Conservation (phyloP, 2,329 filamentous ascomycete species). For the Didymella exigua region DNA sequence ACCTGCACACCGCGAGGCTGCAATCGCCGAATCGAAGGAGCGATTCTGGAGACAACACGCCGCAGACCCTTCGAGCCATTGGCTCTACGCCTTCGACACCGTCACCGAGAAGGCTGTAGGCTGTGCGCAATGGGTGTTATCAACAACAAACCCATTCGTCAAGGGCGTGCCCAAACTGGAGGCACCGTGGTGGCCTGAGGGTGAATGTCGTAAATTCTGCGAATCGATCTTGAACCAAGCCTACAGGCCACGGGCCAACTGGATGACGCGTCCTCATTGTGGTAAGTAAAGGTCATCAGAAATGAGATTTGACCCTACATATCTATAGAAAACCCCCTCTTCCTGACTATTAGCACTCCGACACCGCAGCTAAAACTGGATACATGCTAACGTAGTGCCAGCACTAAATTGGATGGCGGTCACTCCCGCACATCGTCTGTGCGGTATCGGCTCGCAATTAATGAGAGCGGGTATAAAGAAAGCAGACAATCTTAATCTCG, state of each 20-base stretch:
- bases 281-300: slow-evolving; percentile 31
- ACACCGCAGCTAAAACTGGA: slow-evolving; percentile 13
- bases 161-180: slow-evolving; percentile 31
- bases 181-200: slow-evolving; percentile 46
- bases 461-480: slow-evolving; percentile 43
- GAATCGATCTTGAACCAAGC: slow-evolving; percentile 43
- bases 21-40: slow-evolving; percentile 37
- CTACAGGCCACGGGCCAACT: slow-evolving; percentile 37
- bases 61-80: slow-evolving; percentile 36
- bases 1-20: slow-evolving; percentile 30
- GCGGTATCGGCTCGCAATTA: slow-evolving; percentile 45
- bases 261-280: slow-evolving; percentile 44
- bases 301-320: background rate
- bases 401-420: slow-evolving; percentile 47
- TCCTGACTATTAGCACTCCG: slow-evolving; percentile 3
- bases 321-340: background rate
- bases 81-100: slow-evolving; percentile 40
- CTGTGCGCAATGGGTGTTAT: slow-evolving; percentile 43
- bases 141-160: slow-evolving; percentile 37
- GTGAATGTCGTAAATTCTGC: slow-evolving; percentile 41
- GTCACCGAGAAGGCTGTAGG: slow-evolving; percentile 31
- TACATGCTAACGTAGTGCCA: slow-evolving; percentile 23
- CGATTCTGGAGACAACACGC: slow-evolving; percentile 40
- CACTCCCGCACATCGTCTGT: slow-evolving; percentile 43
- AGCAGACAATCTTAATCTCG: slow-evolving; percentile 43